phyloP scores from a whole-genome alignment of 805 yeast genomes.

The Hanseniaspora pseudoguilliermondii region DNA sequence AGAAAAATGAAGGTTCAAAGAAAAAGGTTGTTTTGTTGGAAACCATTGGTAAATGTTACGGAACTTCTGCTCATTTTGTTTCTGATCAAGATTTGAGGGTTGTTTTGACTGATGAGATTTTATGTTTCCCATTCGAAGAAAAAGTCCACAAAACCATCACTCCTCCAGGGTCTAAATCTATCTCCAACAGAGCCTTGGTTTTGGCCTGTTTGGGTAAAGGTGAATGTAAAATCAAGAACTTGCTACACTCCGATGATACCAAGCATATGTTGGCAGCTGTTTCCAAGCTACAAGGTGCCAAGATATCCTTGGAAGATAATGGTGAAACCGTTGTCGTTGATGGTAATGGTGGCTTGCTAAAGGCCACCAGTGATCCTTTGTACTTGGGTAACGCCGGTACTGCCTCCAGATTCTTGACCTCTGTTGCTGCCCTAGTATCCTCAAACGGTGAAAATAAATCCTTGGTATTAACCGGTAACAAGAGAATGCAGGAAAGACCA shows the following conservation, averaged over 20 bases:
- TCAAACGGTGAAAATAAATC: conserved; percentile 31
- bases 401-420: conserved; percentile 85
- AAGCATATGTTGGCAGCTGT: conserved; percentile 89
- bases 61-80: conserved; percentile 74
- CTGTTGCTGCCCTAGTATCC: conserved; percentile 77
- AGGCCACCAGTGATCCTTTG: conserved; percentile 51
- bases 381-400: conserved; percentile 97
- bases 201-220: conserved; percentile 88
- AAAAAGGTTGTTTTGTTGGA: conserved; percentile 78
- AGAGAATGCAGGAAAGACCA: conserved; percentile 95
- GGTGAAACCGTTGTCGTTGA: conserved; percentile 79
- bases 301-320: conserved; percentile 67
- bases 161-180: conserved; percentile 97
- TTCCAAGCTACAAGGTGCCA: conserved; percentile 64
- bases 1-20: conserved; percentile 86
- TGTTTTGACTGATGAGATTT: conserved; percentile 67
- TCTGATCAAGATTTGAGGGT: conserved; percentile 68
- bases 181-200: conserved; percentile 86
- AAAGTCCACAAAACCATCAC: conserved; percentile 33
- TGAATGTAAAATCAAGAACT: conserved; percentile 65
- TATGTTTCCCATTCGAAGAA: conserved; percentile 46
- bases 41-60: conserved; percentile 78
- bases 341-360: conserved; percentile 68
- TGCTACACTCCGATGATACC: conserved; percentile 92
- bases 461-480: conserved; percentile 78